Conservation (phyloP, 257 asterid genomes). For the Ehretia macrophylla region DNA sequence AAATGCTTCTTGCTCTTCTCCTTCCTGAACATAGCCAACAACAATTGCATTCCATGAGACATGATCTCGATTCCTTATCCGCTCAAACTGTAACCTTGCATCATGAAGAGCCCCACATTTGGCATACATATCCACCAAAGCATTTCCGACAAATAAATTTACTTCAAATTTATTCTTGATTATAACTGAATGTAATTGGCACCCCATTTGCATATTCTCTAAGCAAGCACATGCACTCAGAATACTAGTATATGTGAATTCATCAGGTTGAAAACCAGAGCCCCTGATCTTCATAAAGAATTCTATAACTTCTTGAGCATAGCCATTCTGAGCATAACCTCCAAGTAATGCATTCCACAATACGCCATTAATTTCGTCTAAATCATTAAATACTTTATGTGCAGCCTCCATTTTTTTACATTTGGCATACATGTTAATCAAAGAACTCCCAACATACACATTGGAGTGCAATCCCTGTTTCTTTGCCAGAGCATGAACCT, state of each 20-base stretch:
- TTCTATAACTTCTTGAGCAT: conserved; percentile 50
- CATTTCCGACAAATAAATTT: conserved; percentile 74
- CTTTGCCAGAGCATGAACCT: conserved; percentile 74
- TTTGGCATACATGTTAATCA: conserved; percentile 83
- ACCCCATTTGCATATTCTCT: conserved; percentile 47
- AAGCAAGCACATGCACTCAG: conserved; percentile 81
- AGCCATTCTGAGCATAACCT: conserved; percentile 77
- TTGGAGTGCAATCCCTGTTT: conserved; percentile 72
- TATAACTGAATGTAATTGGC: conserved; percentile 56
- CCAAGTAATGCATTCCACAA: conserved; percentile 83
- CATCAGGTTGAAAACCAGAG: conserved; percentile 59
- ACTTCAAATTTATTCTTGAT: conserved; percentile 52
- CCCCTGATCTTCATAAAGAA: conserved; percentile 45
- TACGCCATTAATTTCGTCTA: conserved; percentile 63
- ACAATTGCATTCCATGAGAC: conserved; percentile 88
- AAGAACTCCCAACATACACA: conserved; percentile 83
- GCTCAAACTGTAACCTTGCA: conserved; percentile 62
- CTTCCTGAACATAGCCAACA: conserved; percentile 77
- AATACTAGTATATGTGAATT: conserved; percentile 80
- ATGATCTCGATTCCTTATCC: conserved; percentile 49
- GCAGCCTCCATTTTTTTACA: conserved; percentile 72
- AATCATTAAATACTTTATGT: conserved; percentile 46
- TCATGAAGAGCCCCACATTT: conserved; percentile 59
- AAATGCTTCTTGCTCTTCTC: conserved; percentile 64
- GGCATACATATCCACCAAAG: conserved; percentile 89